Percentiles rank a stretch among this genome's conserved stretches.
Conservation (phyloP, 2,329 filamentous ascomycete species). For the Neurospora sp. region DNA sequence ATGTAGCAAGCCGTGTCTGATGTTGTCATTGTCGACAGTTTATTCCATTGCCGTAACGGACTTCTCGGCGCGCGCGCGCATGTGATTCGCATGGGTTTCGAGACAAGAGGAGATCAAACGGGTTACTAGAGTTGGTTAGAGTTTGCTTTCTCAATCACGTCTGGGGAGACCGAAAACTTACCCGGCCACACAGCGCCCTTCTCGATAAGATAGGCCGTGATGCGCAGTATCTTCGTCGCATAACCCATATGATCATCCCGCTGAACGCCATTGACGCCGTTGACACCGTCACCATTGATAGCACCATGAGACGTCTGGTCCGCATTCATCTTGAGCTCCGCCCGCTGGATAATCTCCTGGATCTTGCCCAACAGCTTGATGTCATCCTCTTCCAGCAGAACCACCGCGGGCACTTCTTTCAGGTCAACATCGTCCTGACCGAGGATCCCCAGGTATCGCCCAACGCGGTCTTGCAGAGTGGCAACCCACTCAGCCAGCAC, state of each 20-base stretch:
- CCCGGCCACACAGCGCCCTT: slow-evolving; percentile 89
- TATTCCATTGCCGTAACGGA: slow-evolving; percentile 34
- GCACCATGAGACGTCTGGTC: slow-evolving; percentile 41
- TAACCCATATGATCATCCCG: slow-evolving; percentile 61
- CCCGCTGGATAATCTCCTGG: slow-evolving; percentile 63
- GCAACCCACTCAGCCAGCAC: slow-evolving; percentile 91
- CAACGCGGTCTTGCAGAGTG: slow-evolving; percentile 89
- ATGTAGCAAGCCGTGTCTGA: not conserved
- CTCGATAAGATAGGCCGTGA: slow-evolving; percentile 79
- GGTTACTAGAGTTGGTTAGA: slow-evolving; percentile 28
- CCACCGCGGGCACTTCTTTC: slow-evolving; percentile 70
- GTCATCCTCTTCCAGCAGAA: slow-evolving; percentile 88
- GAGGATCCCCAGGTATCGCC: slow-evolving; percentile 75
- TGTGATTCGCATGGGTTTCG: slow-evolving; percentile 42
- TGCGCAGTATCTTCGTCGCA: slow-evolving; percentile 71
- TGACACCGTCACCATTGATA: slow-evolving; percentile 39
- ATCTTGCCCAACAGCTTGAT: slow-evolving; percentile 76
- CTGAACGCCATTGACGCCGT: slow-evolving; percentile 34
- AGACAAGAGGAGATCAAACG: slow-evolving; percentile 46
- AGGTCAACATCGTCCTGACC: slow-evolving; percentile 75
- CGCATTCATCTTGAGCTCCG: slow-evolving; percentile 69
- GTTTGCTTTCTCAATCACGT: not conserved
- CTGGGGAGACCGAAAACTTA: slow-evolving; percentile 27
- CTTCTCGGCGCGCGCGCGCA: slow-evolving; percentile 41
- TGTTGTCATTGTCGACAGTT: slow-evolving; percentile 1